Evolutionary conservation across 2,329 filamentous ascomycete genomes (phyloP), one percentile per base, ranked within the genome.

Genomic region (Claviceps lovelessii): DNA sequence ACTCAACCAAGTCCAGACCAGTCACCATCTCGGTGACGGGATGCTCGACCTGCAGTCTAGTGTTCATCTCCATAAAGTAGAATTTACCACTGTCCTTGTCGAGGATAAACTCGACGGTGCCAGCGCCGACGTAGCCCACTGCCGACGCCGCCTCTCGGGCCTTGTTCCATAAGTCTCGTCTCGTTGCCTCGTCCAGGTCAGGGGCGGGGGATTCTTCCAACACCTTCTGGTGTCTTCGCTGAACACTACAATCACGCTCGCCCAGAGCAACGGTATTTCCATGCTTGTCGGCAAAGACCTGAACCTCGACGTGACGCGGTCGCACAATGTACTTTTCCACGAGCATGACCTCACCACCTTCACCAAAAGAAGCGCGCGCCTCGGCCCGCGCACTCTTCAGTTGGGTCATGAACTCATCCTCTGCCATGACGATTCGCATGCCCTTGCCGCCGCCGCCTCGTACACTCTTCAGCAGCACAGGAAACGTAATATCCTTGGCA

Each of bases 31-130:
- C 79, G 48, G 76, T 97, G 23, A 97, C 93, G 0, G 93, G 93
- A 64, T 98, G 93, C 72, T 98, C 93, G 51, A 98, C 93, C 70
- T 98, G 93, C 23, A 98, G 74, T 52, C 93, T 79, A 0, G 93
- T 96, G 64, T 88, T 86, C 78, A 88, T 86, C 70, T 88, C 85
- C 78, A 87, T 85, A 62, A 88, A 88, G 69, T 81, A 95, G 68
- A 93, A 95, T 47, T 85, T 79, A 50, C 83, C 86, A 6, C 82
- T 84, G 62, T 88, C 82, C 65, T 89, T 86, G 68, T 95, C 89
- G 5, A 95, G 84, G 47, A 95, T 86, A 64, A 90, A 95, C 70
- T 95, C 90, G 23, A 95, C 86, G 0, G 90, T 95, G 1, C 90
- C 90, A 9, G 88, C 90, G 7, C 86, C 88, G n/a, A 86, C 85